Base-by-base conservation (phyloP, 768 basidiomycete species). In the Udeniomyces megalosporus region DNA sequence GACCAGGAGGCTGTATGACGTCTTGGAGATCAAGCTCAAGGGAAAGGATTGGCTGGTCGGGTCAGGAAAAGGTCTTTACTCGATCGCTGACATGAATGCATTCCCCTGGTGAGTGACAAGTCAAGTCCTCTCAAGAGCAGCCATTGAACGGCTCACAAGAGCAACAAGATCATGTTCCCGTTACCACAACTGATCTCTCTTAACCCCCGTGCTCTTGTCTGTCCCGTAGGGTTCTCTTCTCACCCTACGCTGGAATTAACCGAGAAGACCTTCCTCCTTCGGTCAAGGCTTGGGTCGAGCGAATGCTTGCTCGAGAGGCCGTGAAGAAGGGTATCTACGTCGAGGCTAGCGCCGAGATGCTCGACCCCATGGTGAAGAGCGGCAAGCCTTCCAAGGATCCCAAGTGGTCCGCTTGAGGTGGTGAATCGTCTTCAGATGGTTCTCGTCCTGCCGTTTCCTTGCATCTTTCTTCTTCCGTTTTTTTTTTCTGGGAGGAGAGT, bases 41-140 rank as follows among this genome's bases (percentile, higher is more conserved):
- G 80, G 77, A 57, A 80, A 85, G 20, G 87, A 90, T 45, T 92
- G 79, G 71, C 81, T 93, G 17, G 87, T 80, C 20, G 88, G 90
- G n/a, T 75, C 82, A 12, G 83, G 81, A 0, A 76, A 76, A 59
- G 86, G 85, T 28, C 82, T 80, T 67, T 80, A 78, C 70, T 81
- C 78, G 45, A 73, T 90, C 51, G 89, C 62, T 22, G 62, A 63
- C 48, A 35, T 47, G 8, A 63, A 63, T 38, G 62, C 62, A n/a
- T 63, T 63, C 57, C 61, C 61, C n/a, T 60, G 59, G 46, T n/a
- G n/a, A n/a, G n/a, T n/a, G n/a, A 29, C 15, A 22, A 22, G 4
- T 49, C n/a, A n/a, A 22, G 3, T 26, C 7, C 47, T 4, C 48
- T 49, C 48, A 4, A 7, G 48, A 4, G 48, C 22, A 14, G n/a